Percentiles rank a stretch among this genome's conserved stretches.
Conservation (phyloP, 345 rosid genomes). For the Dovyalis caffra region DNA sequence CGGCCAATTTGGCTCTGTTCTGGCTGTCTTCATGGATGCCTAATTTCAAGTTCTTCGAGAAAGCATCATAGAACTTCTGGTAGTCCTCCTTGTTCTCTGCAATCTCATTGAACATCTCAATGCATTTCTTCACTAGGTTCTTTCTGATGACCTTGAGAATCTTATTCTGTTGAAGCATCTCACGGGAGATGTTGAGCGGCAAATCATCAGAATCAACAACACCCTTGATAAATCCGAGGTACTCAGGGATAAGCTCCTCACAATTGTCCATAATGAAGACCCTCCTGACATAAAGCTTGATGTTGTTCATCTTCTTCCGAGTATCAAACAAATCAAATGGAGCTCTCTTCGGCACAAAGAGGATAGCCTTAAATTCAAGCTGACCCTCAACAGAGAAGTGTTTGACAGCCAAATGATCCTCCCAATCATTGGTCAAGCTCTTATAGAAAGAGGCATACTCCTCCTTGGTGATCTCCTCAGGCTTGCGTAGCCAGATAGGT, state of each 20-base stretch:
- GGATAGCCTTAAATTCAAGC: slow-evolving; percentile 85
- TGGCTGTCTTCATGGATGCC: slow-evolving; percentile 91
- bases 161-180: slow-evolving; percentile 87
- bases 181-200: slow-evolving; percentile 93
- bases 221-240: slow-evolving; percentile 78
- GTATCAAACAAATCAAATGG: slow-evolving; percentile 90
- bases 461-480: slow-evolving; percentile 80
- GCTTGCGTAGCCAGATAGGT: slow-evolving; percentile 91
- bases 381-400: slow-evolving; percentile 94
- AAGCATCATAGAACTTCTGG: slow-evolving; percentile 76
- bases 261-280: slow-evolving; percentile 97
- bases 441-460: slow-evolving; percentile 88
- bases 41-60: slow-evolving; percentile 82
- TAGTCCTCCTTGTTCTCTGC: slow-evolving; percentile 88
- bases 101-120: slow-evolving; percentile 88
- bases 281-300: slow-evolving; percentile 79
- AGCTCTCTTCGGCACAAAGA: slow-evolving; percentile 78
- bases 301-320: slow-evolving; percentile 79
- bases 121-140: slow-evolving; percentile 85
- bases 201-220: slow-evolving; percentile 90
- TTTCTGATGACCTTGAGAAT: slow-evolving; percentile 91
- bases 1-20: slow-evolving; percentile 75
- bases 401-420: slow-evolving; percentile 78
- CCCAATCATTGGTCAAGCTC: slow-evolving; percentile 89
- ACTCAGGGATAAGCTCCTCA: slow-evolving; percentile 82